Conservation (phyloP, 495 filamentous ascomycete genomes). For the Trichoderma virens region DNA sequence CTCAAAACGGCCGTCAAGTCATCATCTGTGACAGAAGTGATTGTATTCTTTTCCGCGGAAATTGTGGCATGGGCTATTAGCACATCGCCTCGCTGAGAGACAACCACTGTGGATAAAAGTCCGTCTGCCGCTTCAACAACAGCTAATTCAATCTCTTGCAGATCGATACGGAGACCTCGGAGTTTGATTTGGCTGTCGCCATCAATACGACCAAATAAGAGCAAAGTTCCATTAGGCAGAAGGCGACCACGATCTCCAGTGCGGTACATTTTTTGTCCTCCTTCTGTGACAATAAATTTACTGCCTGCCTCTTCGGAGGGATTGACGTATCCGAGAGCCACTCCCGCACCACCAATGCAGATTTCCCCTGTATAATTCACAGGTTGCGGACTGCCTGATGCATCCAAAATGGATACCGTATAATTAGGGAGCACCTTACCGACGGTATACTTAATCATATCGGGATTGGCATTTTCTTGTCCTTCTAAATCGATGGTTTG, state of each 20-base stretch:
- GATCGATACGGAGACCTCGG: too few species aligned
- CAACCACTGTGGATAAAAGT: too few species aligned
- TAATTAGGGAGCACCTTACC: not conserved
- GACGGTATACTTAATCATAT: not conserved
- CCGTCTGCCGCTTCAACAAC: too few species aligned
- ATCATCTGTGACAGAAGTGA: too few species aligned
- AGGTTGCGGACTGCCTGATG: slow-evolving; percentile 30
- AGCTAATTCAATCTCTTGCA: too few species aligned
- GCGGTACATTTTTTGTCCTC: slow-evolving; percentile 33
- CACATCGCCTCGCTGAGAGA: too few species aligned
- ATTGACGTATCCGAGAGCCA: slow-evolving; percentile 29
- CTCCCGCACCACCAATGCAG: slow-evolving; percentile 28
- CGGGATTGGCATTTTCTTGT: too few species aligned
- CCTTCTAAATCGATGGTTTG: too few species aligned
- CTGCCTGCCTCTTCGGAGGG: slow-evolving; percentile 13
- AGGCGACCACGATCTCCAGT: slow-evolving; percentile 35
- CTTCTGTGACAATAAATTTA: slow-evolving; percentile 27
- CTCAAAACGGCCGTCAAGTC: too few species aligned
- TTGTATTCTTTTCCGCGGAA: too few species aligned
- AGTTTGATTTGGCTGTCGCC: too few species aligned
- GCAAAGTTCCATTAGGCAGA: slow-evolving; percentile 24
- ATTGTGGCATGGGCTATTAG: too few species aligned
- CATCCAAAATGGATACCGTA: slow-evolving; percentile 36
- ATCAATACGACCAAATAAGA: slow-evolving; percentile 5
- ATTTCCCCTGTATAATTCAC: slow-evolving; percentile 29